A percentile compares a stretch with the other conserved stretches of the same genome.
Conservation (phyloP, 495 filamentous ascomycete genomes). For the Penicillium parvum region DNA sequence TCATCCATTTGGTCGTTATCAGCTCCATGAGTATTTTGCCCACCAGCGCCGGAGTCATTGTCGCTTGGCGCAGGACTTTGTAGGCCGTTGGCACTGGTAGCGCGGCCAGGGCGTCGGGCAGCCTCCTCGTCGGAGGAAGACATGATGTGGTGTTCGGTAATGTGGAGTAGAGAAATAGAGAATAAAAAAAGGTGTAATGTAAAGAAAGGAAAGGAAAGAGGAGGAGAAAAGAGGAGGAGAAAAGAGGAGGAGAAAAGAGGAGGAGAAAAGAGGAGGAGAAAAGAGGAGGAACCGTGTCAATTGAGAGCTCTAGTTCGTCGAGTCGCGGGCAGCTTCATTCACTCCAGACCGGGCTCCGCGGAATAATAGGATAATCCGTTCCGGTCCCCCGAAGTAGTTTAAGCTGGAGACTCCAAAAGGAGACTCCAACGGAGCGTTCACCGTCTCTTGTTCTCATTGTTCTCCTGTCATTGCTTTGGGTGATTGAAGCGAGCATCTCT, state of each 20-base stretch:
- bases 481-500: background rate
- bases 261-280: too few relatives aligned
- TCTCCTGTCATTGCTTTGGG: constrained; percentile 6
- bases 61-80: constrained; percentile 34
- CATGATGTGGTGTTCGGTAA: constrained; percentile 17
- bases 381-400: constrained; percentile 6
- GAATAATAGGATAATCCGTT: constrained; percentile 14
- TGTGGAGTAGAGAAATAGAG: background rate
- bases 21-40: constrained; percentile 27
- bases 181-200: background rate
- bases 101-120: constrained; percentile 38
- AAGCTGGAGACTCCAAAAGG: constrained; percentile 11
- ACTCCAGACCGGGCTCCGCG: constrained; percentile 5
- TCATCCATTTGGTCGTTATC: constrained; percentile 46
- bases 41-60: constrained; percentile 17
- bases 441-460: constrained; percentile 11
- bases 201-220: background rate
- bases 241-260: background rate
- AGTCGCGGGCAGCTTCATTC: too few relatives aligned
- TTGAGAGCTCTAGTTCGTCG: too few relatives aligned
- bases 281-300: too few relatives aligned
- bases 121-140: constrained; percentile 46
- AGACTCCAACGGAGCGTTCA: constrained; percentile 11
- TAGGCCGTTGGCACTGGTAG: constrained; percentile 14
- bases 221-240: background rate